Evolutionary conservation across 306 rosid genomes (phyloP).

Genomic region (Psophocarpus tetragonolobus): DNA sequence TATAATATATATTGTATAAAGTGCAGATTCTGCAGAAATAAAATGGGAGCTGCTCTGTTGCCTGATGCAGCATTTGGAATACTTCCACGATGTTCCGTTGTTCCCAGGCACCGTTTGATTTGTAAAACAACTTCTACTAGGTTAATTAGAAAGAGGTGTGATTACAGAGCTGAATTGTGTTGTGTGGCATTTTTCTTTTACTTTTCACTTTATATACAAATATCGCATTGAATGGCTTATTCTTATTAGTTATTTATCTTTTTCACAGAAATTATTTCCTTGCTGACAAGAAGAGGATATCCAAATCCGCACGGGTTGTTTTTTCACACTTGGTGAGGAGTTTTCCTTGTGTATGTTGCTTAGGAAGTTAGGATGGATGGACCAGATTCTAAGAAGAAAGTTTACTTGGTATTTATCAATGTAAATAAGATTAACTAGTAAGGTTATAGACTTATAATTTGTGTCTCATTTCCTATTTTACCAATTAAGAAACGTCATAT

Average conservation of each 20-base stretch:
- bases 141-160: slow-evolving; percentile 37
- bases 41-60: slow-evolving; percentile 57
- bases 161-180: not conserved
- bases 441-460: too few relatives aligned
- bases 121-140: slow-evolving; percentile 34
- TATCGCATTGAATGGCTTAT: not conserved
- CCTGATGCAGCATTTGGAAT: slow-evolving; percentile 50
- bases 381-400: not conserved
- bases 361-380: slow-evolving; percentile 3
- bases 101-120: slow-evolving; percentile 33
- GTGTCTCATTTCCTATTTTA: too few relatives aligned
- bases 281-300: slow-evolving; percentile 39
- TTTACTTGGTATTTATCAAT: not conserved
- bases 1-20: not conserved
- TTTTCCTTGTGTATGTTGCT: not conserved
- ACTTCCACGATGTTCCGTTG: slow-evolving; percentile 37
- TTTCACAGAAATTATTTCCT: slow-evolving; percentile 50
- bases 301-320: slow-evolving; percentile 43
- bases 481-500: too few relatives aligned
- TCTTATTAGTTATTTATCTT: slow-evolving; percentile 8
- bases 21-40: slow-evolving; percentile 45
- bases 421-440: not conserved
- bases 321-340: slow-evolving; percentile 53
- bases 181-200: slow-evolving; percentile 17
- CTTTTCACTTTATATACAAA: slow-evolving; percentile 8